These are phyloP conservation scores for Whalleya microplaca DNA, from an alignment of 2,329 filamentous ascomycete species.

Conservation along the genomic window DNA sequence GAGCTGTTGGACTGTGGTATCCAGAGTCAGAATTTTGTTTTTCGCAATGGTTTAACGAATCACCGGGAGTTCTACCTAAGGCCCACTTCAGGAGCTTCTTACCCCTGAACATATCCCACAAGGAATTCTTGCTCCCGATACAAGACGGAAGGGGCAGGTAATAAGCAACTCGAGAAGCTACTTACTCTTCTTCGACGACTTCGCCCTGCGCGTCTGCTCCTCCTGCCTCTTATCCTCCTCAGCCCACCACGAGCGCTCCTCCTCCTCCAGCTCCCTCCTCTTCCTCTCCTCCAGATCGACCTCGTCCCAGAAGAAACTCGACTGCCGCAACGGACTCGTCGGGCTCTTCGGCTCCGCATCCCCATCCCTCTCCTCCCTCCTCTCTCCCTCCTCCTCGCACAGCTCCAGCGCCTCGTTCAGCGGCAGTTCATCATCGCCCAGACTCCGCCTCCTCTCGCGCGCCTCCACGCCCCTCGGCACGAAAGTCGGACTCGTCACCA, in stretches of 20 bases:
- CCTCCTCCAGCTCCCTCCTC: background rate
- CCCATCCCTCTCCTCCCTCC: background rate
- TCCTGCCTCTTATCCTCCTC: background rate
- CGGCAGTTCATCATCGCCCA: constrained; percentile 24
- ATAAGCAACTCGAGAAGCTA: too few relatives aligned
- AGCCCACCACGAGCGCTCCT: constrained; percentile 14
- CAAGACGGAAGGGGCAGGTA: too few relatives aligned
- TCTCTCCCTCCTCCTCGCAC: constrained; percentile 2
- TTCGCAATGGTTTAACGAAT: too few relatives aligned
- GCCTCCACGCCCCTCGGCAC: constrained; percentile 36
- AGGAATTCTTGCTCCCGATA: too few relatives aligned
- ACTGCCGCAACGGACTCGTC: constrained; percentile 27
- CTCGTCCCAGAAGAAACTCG: constrained; percentile 26
- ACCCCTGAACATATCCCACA: too few relatives aligned
- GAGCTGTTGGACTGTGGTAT: background rate
- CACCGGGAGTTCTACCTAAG: too few relatives aligned
- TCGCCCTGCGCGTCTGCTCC: constrained; percentile 1
- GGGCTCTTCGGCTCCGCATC: constrained; percentile 14
- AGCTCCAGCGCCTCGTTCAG: constrained; percentile 20
- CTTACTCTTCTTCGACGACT: background rate
- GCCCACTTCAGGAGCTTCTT: too few relatives aligned
- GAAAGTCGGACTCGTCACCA: constrained; percentile 21
- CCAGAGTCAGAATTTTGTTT: too few relatives aligned
- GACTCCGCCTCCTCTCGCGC: constrained; percentile 6
- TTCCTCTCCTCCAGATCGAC: constrained; percentile 4